Evolutionary conservation across 1,284 basidiomycete species (phyloP).

Genomic region (Cryptococcus sp.): DNA sequence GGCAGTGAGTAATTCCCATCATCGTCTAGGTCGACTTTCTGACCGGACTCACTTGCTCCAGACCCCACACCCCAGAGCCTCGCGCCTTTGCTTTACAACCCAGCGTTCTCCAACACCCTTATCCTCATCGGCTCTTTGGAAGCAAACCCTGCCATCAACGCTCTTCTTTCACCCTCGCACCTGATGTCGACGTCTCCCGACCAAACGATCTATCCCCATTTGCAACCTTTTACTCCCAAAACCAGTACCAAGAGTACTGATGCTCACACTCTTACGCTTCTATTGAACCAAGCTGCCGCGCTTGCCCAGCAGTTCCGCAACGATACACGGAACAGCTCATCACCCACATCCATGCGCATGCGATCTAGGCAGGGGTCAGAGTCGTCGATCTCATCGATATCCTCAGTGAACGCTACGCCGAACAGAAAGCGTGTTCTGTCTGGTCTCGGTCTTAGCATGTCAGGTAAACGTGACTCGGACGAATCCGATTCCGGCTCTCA

Average conservation of each 20-base stretch:
- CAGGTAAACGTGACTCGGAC: constrained; percentile 18
- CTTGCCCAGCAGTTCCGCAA: constrained; percentile 31
- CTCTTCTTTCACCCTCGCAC: constrained; percentile 38
- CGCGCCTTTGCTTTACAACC: constrained; percentile 39
- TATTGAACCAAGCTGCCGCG: constrained; percentile 30
- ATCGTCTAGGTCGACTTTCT: neutral
- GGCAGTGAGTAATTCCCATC: constrained; percentile 30
- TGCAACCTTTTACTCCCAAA: constrained; percentile 35
- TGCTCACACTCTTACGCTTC: constrained; percentile 24
- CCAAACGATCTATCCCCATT: constrained; percentile 35
- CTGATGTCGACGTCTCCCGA: constrained; percentile 23
- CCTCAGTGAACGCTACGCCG: constrained; percentile 12
- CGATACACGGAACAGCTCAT: constrained; percentile 1
- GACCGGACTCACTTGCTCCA: constrained; percentile 11
- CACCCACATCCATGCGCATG: neutral
- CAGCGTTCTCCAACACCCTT: constrained; percentile 34
- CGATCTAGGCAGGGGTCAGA: constrained; percentile 14
- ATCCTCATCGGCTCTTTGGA: constrained; percentile 34
- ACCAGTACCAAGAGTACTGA: constrained; percentile 2
- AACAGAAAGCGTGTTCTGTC: constrained; percentile 12
- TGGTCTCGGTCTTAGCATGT: constrained; percentile 7
- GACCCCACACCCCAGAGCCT: constrained; percentile 31
- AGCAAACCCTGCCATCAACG: constrained; percentile 36
- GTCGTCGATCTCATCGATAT: constrained; percentile 16
- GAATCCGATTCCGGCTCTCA: constrained; percentile 2